Evolutionary conservation across 148 eudicot genomes (phyloP), one percentile per base, ranked within the genome.

Genomic region (Cornus kousa): DNA sequence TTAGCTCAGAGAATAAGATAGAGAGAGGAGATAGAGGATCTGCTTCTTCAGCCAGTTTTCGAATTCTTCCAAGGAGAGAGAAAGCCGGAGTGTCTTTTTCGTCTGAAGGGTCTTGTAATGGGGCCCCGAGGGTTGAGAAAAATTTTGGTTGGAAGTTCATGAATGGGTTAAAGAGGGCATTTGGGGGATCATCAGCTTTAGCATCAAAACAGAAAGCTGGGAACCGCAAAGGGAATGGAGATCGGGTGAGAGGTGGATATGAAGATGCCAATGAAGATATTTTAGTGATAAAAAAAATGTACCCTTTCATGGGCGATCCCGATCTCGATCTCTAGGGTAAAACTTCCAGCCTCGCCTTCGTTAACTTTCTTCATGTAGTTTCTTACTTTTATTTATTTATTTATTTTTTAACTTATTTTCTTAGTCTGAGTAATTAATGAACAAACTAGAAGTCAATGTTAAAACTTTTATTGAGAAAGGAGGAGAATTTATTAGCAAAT

Each of bases 1-100:
- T 92, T 33, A 80, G 77, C 57, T 76, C 46, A 6, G 86, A 80
- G 78, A 73, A 60, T 72, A 88, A 84, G 83, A 84, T 94, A 7
- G 91, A 79, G 71, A 87, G 91, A 50, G 97, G 89, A 17, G 88
- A 92, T 55, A 84, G 80, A 53, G 98, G 97, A 64, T 92, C 98
- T 2, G 81, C 89, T 68, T 94, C 98, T 73, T 83, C 91, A 0
- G 76, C 83, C 24, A 83, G 79, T 46, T 71, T 80, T 72, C 83
- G 85, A 32, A 57, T 22, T 32, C 55, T 74, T 14, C 9, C 22
- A 53, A 74, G 76, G 39, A 43, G 69, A 68, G 80, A 60, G 23
- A 39, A 35, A 31, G 31, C 22, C 9, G 72, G 67, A 67, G 71
- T 73, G 60, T 68, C 71, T 19, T 76, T 32, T 79, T 75, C 71